Evolutionary conservation across 2,329 filamentous ascomycete genomes (phyloP), one percentile per base, ranked within the genome.

Genomic region (Metarhizium album): DNA sequence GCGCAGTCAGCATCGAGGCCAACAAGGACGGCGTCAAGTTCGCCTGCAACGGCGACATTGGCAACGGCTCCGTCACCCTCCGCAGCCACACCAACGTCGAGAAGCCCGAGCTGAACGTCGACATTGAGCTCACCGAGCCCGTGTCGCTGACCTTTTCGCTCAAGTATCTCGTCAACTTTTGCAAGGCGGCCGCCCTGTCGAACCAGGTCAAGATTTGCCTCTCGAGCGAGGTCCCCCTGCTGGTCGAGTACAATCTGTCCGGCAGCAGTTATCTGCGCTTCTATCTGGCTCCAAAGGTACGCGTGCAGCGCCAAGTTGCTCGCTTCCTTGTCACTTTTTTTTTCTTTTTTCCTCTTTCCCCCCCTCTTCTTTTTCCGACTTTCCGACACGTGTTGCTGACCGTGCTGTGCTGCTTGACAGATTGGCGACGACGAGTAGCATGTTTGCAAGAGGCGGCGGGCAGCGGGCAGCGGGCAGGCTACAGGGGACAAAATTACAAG

Each of bases 141-240:
- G 93, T 98, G 54, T 79, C 87, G 35, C 80, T 98, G 56, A 97
- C 91, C 47, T 98, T 98, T 76, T 97, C 93, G 33, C 86, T 98
- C 63, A 98, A 98, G 76, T 98, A 98, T 74, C 84, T 98, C 3
- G 88, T 95, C 78, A 97, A 97, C 80, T 98, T 98, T 76, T 97
- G 93, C 86, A 98, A 98, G 76, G 94, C 94, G 33, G 86, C 89
- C 56, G 84, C 82, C 49, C 76, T 98, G 54, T 91, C 90, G 38
- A 74, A 70, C 59, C 78, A 80, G 58, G 94, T 98, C 70, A 93
- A 87, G 74, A 84, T 98, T 61, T 95, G 87, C 73, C 79, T 98
- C 60, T 97, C 91, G 49, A 90, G 90, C 70, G 93, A 98, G 72
- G 91, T 98, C 48, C 93, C 93, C 27, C 82, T 98, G 58, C 76